Evolutionary conservation across 345 rosid species (phyloP).

Genomic region (Physaria fendleri): DNA sequence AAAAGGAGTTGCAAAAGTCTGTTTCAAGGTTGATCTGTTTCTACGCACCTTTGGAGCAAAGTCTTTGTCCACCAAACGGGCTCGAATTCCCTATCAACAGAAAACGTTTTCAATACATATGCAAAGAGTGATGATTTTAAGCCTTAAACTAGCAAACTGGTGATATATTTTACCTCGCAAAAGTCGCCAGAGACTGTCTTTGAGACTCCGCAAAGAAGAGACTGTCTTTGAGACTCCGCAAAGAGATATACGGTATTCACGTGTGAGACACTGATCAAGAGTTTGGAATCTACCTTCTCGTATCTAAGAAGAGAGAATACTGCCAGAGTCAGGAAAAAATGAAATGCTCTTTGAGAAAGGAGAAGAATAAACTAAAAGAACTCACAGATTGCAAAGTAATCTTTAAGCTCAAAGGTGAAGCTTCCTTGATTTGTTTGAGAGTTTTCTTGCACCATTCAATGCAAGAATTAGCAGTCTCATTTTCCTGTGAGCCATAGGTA

Average conservation of each 20-base stretch:
- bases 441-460: conserved; percentile 59
- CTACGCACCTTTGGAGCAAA: conserved; percentile 81
- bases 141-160: neutral
- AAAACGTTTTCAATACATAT: neutral
- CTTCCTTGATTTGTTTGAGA: conserved; percentile 61
- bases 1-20: neutral
- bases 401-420: conserved; percentile 92
- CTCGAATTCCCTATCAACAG: conserved; percentile 62
- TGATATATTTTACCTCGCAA: conserved; percentile 52
- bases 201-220: too few species aligned
- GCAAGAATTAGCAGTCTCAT: conserved; percentile 41
- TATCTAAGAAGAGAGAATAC: conserved; percentile 38
- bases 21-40: neutral
- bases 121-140: neutral
- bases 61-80: conserved; percentile 75
- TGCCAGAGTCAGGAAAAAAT: conserved; percentile 10
- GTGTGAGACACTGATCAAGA: conserved; percentile 79
- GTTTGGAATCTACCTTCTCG: conserved; percentile 87
- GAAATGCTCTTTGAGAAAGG: neutral
- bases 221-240: conserved; percentile 52
- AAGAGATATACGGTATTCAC: conserved; percentile 65
- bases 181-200: conserved; percentile 62
- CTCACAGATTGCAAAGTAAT: conserved; percentile 74
- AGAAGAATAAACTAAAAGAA: conserved; percentile 8
- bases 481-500: conserved; percentile 41